Evolutionary conservation across 345 rosid genomes (phyloP).

Genomic region (Tarenaya hassleriana): DNA sequence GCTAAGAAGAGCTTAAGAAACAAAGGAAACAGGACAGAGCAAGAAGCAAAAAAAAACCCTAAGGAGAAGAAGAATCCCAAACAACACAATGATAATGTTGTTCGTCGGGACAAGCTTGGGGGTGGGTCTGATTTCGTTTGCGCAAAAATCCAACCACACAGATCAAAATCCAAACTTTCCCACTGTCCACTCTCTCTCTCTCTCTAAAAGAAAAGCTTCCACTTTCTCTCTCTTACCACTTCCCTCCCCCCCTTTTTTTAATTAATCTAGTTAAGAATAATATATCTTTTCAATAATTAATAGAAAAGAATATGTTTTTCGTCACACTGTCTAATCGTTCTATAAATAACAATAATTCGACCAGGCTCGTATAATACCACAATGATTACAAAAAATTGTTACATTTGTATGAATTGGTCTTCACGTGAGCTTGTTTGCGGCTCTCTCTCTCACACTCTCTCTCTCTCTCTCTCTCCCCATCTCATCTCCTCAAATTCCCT

Average conservation of each 20-base stretch:
- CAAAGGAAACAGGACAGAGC: constrained; percentile 1
- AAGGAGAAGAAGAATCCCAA: constrained; percentile 17
- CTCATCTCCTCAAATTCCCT: too few species aligned
- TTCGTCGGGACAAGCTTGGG: constrained; percentile 15
- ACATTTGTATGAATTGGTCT: too few species aligned
- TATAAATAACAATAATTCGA: too few species aligned
- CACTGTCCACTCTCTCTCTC: constrained; percentile 22
- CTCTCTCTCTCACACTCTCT: too few species aligned
- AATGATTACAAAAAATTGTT: too few species aligned
- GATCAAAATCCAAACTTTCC: constrained; percentile 20
- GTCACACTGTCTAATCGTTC: too few species aligned
- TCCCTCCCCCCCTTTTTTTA: background rate
- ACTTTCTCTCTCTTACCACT: constrained; percentile 10
- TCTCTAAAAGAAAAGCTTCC: constrained; percentile 10
- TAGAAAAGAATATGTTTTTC: too few species aligned
- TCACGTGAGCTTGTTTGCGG: too few species aligned
- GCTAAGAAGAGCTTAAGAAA: constrained; percentile 11
- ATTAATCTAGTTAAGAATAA: too few species aligned
- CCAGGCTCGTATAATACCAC: too few species aligned
- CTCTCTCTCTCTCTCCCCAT: too few species aligned
- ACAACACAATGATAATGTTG: constrained; percentile 14
- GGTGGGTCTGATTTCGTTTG: constrained; percentile 31
- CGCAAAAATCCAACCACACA: constrained; percentile 36
- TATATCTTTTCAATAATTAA: too few species aligned
- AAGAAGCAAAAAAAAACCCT: constrained; percentile 2